phyloP scores from a whole-genome alignment of 768 basidiomycete species.

The Lactarius quietus region DNA sequence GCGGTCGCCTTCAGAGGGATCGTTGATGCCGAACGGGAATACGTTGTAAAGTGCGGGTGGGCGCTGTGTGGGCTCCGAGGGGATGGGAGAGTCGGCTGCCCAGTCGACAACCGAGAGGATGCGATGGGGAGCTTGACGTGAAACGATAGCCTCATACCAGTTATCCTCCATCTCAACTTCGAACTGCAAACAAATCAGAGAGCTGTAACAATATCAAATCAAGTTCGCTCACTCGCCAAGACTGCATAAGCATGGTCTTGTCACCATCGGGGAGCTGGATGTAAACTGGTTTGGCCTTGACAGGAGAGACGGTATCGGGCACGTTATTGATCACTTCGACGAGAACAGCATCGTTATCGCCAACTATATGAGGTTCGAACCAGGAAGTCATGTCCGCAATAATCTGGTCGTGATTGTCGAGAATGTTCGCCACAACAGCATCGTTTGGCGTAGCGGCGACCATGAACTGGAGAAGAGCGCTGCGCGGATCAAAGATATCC shows the following conservation, averaged over 20 bases:
- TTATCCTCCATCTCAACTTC: conserved; percentile 94
- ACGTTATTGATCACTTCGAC: conserved; percentile 54
- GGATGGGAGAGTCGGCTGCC: conserved; percentile 73
- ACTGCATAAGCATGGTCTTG: conserved; percentile 60
- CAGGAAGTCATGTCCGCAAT: conserved; percentile 47
- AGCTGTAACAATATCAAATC: background rate
- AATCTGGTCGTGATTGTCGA: conserved; percentile 47
- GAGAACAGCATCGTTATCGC: conserved; percentile 38
- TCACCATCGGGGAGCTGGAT: conserved; percentile 74
- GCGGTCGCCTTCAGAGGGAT: conserved; percentile 70
- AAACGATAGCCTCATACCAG: conserved; percentile 92
- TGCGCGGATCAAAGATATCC: conserved; percentile 38
- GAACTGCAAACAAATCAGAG: conserved; percentile 43
- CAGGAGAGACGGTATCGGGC: conserved; percentile 75
- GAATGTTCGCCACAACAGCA: conserved; percentile 47
- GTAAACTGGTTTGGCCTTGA: conserved; percentile 77
- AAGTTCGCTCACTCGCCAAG: conserved; percentile 68
- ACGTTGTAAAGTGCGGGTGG: conserved; percentile 55
- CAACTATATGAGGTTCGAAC: conserved; percentile 44
- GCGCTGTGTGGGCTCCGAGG: conserved; percentile 31
- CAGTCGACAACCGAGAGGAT: conserved; percentile 92
- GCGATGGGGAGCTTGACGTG: conserved; percentile 65
- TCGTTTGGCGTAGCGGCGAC: conserved; percentile 60
- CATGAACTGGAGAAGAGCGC: conserved; percentile 77
- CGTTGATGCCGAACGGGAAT: conserved; percentile 81